Evolutionary conservation across 1,284 basidiomycete species (phyloP).

Genomic region (Sanguinoderma infundibulare): DNA sequence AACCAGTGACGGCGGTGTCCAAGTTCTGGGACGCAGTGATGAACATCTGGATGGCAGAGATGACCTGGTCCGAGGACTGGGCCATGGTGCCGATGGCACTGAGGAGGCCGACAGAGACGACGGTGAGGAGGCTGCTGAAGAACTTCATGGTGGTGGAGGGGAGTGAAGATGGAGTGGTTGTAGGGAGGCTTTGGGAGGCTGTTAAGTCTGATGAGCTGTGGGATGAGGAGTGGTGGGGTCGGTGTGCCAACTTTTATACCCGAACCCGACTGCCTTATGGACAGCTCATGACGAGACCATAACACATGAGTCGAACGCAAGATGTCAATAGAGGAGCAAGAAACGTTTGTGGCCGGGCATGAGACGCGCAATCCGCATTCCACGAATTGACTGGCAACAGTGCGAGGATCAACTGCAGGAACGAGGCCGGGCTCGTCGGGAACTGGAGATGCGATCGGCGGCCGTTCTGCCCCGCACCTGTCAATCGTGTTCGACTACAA

Average conservation of each 20-base stretch:
- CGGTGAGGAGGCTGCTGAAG: not conserved
- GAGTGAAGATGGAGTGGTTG: not conserved
- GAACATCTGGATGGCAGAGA: not conserved
- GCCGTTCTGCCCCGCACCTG: too few species aligned
- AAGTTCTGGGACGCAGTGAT: not conserved
- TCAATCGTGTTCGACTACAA: too few species aligned
- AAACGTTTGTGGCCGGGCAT: not conserved
- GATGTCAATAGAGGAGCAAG: not conserved
- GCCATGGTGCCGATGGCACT: not conserved
- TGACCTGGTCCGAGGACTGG: not conserved
- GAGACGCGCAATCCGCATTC: not conserved
- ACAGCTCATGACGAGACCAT: not conserved
- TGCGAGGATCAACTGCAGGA: not conserved
- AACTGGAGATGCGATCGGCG: not conserved
- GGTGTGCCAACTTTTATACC: not conserved
- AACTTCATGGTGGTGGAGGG: not conserved
- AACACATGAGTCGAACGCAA: too few species aligned
- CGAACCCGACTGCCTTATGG: not conserved
- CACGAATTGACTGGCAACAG: not conserved
- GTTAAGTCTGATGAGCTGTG: not conserved
- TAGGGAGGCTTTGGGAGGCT: not conserved
- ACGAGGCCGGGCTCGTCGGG: not conserved
- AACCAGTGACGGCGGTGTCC: not conserved
- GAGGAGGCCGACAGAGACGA: not conserved
- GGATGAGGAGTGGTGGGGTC: not conserved